A percentile compares a stretch with the other conserved stretches of the same genome.
phyloP scores from a whole-genome alignment of 768 basidiomycete genomes.

The Lentinula guzmanii region DNA sequence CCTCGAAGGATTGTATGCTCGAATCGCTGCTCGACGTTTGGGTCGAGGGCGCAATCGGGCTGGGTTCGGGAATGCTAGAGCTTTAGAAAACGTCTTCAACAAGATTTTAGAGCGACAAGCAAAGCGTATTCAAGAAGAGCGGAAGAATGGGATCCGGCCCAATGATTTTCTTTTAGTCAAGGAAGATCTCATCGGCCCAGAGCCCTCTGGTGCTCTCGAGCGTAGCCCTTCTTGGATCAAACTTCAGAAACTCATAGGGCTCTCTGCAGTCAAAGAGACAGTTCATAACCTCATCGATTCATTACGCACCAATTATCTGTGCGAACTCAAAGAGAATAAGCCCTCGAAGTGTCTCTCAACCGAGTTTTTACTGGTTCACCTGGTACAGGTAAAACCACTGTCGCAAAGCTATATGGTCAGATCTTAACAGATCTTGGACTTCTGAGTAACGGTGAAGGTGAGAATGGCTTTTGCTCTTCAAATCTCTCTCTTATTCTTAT shows the following conservation, averaged over 20 bases:
- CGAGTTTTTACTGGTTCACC: slow-evolving; percentile 62
- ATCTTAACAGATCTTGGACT: slow-evolving; percentile 55
- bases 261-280: slow-evolving; percentile 29
- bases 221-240: slow-evolving; percentile 29
- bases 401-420: slow-evolving; percentile 61
- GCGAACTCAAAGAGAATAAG: slow-evolving; percentile 34
- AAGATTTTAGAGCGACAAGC: slow-evolving; percentile 34
- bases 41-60: slow-evolving; percentile 30
- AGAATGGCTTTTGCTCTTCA: not conserved
- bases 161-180: slow-evolving; percentile 31
- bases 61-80: slow-evolving; percentile 42
- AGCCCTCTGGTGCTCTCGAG: slow-evolving; percentile 29
- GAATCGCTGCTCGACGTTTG: slow-evolving; percentile 33
- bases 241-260: slow-evolving; percentile 29
- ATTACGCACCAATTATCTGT: slow-evolving; percentile 32
- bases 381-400: slow-evolving; percentile 69
- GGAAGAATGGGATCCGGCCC: slow-evolving; percentile 17
- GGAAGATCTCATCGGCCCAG: slow-evolving; percentile 40
- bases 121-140: slow-evolving; percentile 22
- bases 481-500: not conserved
- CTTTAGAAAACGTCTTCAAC: slow-evolving; percentile 31
- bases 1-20: slow-evolving; percentile 27
- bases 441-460: slow-evolving; percentile 67
- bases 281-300: slow-evolving; percentile 28
- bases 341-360: slow-evolving; percentile 35